Evolutionary conservation across 2,329 filamentous ascomycete genomes (phyloP), one percentile per base, ranked within the genome.

Genomic region (Botryotinia globosa): DNA sequence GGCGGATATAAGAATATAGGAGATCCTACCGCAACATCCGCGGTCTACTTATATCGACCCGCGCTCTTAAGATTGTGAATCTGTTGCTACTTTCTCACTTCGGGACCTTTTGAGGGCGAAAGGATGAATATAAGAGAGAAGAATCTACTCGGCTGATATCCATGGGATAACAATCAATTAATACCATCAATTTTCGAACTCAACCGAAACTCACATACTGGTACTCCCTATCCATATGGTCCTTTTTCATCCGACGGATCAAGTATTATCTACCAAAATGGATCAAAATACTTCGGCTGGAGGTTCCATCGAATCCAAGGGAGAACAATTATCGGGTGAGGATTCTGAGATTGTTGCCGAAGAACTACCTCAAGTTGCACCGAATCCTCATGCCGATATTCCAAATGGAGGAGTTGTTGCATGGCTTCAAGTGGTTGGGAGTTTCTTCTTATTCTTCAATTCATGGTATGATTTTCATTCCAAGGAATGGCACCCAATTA

Each of bases 391-490:
- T 12, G 32, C 45, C 37, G 69, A 45, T 48, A 71, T 71, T 42
- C 79, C 81, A 14, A 79, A 89, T 72, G 87, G 87, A 12, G 87
- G 87, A 1, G 77, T 85, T 42, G 78, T 81, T 44, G 87, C 87
- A 32, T 89, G 87, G 88, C 80, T 83, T 0, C 87, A 89, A 76
- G 86, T 86, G 4, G 82, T 83, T 3, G 81, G 87, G 25, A 84
- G 81, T 4, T 87, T 87, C 76, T 79, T 86, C 59, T 82, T 88
- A 61, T 86, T 87, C 74, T 86, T 88, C 77, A 88, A 85, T 75
- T 87, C 87, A 0, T 89, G 87, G 83, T 73, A 45, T 39, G 29
- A 16, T 58, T 14, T 48, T 18, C 34, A 22, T 20, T 44, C 7
- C 61, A 39, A 10, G 22, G 25, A 25, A 48, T 32, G 16, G 1